Evolutionary conservation across 2,329 filamentous ascomycete genomes (phyloP).

Genomic region (Ophiosphaerella herpotricha): DNA sequence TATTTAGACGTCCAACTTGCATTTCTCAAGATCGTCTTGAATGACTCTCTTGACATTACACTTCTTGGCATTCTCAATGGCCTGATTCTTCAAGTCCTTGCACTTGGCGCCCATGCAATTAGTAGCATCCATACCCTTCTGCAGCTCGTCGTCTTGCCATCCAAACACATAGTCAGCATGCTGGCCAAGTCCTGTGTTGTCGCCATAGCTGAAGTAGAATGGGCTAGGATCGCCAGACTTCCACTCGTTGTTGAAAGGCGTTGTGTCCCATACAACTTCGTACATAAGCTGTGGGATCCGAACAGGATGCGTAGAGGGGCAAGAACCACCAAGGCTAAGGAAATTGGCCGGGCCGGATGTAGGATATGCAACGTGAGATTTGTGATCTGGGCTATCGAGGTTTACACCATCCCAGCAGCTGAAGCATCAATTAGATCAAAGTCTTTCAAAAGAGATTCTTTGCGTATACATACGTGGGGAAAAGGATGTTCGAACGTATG

Average conservation of each 20-base stretch:
- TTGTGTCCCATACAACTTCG: conserved; percentile 42
- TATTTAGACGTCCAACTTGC: conserved; percentile 28
- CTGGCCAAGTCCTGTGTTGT: conserved; percentile 30
- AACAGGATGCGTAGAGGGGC: conserved; percentile 51
- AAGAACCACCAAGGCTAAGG: conserved; percentile 39
- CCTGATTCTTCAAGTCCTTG: conserved; percentile 30
- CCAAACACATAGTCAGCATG: conserved; percentile 35
- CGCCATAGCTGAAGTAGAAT: conserved; percentile 30
- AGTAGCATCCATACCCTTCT: conserved; percentile 31
- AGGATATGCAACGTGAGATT: conserved; percentile 51
- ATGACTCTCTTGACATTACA: conserved; percentile 31
- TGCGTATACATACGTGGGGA: conserved; percentile 20
- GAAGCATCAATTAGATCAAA: conserved; percentile 1
- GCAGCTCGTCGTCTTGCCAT: conserved; percentile 29
- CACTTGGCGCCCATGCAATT: conserved; percentile 38
- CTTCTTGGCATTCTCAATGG: conserved; percentile 21
- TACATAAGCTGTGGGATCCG: conserved; percentile 54
- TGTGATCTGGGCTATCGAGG: conserved; percentile 44
- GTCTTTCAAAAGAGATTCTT: background rate
- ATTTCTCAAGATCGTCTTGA: conserved; percentile 29
- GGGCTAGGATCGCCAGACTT: conserved; percentile 28
- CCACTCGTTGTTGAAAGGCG: conserved; percentile 37
- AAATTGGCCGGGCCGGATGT: conserved; percentile 29
- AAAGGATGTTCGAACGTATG: conserved; percentile 37
- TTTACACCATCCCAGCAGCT: conserved; percentile 55